phyloP scores from a whole-genome alignment of 352 stramenopile species.

The Pythium myriotylum region DNA sequence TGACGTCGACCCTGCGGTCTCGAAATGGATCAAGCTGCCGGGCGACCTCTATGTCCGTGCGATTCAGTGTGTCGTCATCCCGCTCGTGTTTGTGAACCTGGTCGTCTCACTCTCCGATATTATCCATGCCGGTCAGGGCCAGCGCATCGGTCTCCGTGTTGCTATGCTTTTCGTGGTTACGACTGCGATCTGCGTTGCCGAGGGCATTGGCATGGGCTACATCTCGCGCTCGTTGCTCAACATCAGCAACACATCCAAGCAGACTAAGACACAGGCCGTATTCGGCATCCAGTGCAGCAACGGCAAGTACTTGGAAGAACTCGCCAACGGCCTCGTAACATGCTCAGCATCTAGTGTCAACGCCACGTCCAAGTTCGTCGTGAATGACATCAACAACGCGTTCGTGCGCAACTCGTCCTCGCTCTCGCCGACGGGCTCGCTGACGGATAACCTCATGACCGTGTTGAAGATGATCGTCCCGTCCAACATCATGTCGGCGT shows the following conservation, averaged over 20 bases:
- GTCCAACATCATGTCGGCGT: conserved; percentile 72
- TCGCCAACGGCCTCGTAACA: conserved; percentile 50
- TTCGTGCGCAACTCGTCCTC: conserved; percentile 49
- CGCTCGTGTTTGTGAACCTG: conserved; percentile 81
- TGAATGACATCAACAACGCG: conserved; percentile 60
- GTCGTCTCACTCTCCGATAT: conserved; percentile 71
- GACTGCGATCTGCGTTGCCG: conserved; percentile 44
- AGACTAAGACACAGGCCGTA: conserved; percentile 40
- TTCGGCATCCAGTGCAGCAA: conserved; percentile 82
- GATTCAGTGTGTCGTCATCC: conserved; percentile 78
- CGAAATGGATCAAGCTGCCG: conserved; percentile 69
- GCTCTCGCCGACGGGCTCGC: conserved; percentile 39
- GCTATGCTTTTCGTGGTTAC: conserved; percentile 46
- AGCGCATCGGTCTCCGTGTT: conserved; percentile 48
- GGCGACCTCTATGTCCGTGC: conserved; percentile 76
- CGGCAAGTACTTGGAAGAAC: conserved; percentile 62
- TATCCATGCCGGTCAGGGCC: conserved; percentile 49
- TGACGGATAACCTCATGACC: conserved; percentile 67
- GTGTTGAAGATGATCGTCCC: conserved; percentile 68
- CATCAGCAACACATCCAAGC: conserved; percentile 28
- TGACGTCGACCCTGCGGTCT: conserved; percentile 41
- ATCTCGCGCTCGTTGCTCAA: conserved; percentile 48
- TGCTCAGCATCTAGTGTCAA: conserved; percentile 47
- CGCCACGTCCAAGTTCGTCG: conserved; percentile 48
- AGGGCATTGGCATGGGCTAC: conserved; percentile 64